Evolutionary conservation across 805 yeast genomes (phyloP).

Genomic region (Lipomyces spencermartinsiae): DNA sequence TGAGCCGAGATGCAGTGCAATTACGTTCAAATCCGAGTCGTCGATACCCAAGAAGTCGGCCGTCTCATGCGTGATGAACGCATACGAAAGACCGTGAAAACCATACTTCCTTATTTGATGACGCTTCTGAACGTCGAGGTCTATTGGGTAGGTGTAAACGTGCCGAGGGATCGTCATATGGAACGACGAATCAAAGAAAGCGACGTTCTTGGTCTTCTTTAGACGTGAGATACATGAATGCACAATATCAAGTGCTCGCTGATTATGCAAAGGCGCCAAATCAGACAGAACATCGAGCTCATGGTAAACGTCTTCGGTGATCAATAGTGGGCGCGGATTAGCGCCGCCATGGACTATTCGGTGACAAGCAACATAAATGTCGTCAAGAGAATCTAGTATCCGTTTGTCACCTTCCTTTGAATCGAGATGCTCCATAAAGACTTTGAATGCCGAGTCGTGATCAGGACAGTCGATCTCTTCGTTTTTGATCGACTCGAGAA

Average conservation of each 20-base stretch:
- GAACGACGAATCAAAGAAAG: constrained; percentile 38
- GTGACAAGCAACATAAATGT: constrained; percentile 32
- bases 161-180: constrained; percentile 34
- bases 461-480: constrained; percentile 28
- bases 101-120: constrained; percentile 36
- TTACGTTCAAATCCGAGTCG: constrained; percentile 20
- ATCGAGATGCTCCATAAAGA: constrained; percentile 30
- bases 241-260: constrained; percentile 38
- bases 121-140: constrained; percentile 28
- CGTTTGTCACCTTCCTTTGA: constrained; percentile 14
- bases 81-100: constrained; percentile 37
- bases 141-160: constrained; percentile 36
- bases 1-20: constrained; percentile 38
- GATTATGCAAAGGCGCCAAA: constrained; percentile 38
- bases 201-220: constrained; percentile 27
- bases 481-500: constrained; percentile 52
- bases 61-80: constrained; percentile 26
- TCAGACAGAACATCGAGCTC: constrained; percentile 38
- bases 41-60: constrained; percentile 20
- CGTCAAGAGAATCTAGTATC: constrained; percentile 24
- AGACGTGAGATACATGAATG: constrained; percentile 31
- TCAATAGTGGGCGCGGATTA: constrained; percentile 30
- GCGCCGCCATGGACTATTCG: constrained; percentile 38
- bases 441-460: constrained; percentile 36
- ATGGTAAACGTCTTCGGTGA: constrained; percentile 31